phyloP scores from a whole-genome alignment of 2,329 filamentous ascomycete species.

The Endocalyx cinctus region DNA sequence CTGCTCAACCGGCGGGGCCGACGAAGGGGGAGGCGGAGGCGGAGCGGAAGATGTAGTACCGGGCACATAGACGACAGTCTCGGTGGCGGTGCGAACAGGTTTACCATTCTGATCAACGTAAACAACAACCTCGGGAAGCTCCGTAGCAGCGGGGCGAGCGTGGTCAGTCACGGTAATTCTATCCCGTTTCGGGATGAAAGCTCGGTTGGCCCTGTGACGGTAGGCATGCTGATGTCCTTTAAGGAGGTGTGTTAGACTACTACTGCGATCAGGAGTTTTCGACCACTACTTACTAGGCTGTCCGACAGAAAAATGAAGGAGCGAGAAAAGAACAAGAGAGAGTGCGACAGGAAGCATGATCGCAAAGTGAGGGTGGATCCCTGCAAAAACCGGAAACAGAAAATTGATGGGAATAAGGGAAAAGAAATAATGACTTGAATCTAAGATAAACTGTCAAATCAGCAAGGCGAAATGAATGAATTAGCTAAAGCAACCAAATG shows the following conservation, averaged over 20 bases:
- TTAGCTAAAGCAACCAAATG: constrained; percentile 13
- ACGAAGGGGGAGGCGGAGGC: constrained; percentile 3
- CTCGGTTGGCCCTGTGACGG: constrained; percentile 21
- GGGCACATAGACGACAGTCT: constrained; percentile 28
- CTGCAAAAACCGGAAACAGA: constrained; percentile 8
- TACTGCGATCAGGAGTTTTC: too few relatives aligned
- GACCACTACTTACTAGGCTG: constrained; percentile 36
- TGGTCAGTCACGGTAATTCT: constrained; percentile 32
- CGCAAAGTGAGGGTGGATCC: constrained; percentile 7
- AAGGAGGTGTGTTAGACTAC: too few relatives aligned
- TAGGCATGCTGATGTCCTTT: constrained; percentile 29
- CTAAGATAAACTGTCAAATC: too few relatives aligned
- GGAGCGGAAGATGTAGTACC: constrained; percentile 9
- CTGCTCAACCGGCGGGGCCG: constrained; percentile 6
- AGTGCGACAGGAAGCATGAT: constrained; percentile 42
- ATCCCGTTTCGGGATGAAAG: constrained; percentile 18
- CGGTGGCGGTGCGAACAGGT: constrained; percentile 40
- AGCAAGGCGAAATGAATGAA: constrained; percentile 11
- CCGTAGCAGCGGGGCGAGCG: constrained; percentile 33
- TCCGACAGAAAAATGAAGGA: constrained; percentile 36
- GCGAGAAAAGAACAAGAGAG: constrained; percentile 30
- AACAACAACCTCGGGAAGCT: constrained; percentile 47
- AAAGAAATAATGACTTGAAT: constrained; percentile 11
- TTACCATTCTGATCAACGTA: constrained; percentile 56
- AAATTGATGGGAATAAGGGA: constrained; percentile 11